Percentiles rank a stretch among this genome's conserved stretches.
Evolutionary conservation across 2,329 filamentous ascomycete species (phyloP).

Genomic region (Ploettnerulaceae sp.): DNA sequence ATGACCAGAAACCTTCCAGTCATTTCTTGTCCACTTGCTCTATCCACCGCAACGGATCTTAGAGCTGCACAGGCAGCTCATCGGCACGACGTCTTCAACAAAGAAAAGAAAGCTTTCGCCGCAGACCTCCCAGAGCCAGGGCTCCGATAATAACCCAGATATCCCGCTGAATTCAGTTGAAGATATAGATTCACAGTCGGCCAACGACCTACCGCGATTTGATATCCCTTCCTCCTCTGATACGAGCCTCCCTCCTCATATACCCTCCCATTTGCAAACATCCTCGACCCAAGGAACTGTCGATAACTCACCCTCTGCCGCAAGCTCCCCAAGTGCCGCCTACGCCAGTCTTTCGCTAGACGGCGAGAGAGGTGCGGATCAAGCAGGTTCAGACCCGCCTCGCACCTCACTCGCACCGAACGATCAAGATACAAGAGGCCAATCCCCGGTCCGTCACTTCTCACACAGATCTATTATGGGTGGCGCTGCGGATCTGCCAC

Average conservation of each 20-base stretch:
- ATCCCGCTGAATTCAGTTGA: constrained; percentile 32
- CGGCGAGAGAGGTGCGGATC: constrained; percentile 45
- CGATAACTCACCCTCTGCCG: constrained; percentile 51
- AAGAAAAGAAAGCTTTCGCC: constrained; percentile 66
- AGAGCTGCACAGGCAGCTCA: constrained; percentile 53
- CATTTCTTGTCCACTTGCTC: constrained; percentile 14
- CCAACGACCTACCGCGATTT: constrained; percentile 41
- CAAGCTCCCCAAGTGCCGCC: constrained; percentile 53
- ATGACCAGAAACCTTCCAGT: constrained; percentile 18
- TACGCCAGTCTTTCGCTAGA: constrained; percentile 55
- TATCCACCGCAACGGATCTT: constrained; percentile 14
- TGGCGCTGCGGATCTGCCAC: constrained; percentile 51
- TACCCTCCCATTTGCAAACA: constrained; percentile 42
- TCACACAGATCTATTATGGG: constrained; percentile 53
- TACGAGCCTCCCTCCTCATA: constrained; percentile 44
- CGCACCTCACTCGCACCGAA: constrained; percentile 32
- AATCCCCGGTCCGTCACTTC: constrained; percentile 46
- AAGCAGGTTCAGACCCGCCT: constrained; percentile 21
- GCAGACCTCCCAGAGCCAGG: constrained; percentile 23
- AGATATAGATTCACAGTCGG: constrained; percentile 41
- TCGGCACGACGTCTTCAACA: constrained; percentile 66
- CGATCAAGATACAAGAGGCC: constrained; percentile 35
- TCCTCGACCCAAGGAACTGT: constrained; percentile 39
- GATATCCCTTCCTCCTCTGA: constrained; percentile 24
- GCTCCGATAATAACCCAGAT: constrained; percentile 28